These are phyloP conservation scores for Herpetospermum pedunculosum DNA, from an alignment of 306 rosid species.

Conservation along the genomic window DNA sequence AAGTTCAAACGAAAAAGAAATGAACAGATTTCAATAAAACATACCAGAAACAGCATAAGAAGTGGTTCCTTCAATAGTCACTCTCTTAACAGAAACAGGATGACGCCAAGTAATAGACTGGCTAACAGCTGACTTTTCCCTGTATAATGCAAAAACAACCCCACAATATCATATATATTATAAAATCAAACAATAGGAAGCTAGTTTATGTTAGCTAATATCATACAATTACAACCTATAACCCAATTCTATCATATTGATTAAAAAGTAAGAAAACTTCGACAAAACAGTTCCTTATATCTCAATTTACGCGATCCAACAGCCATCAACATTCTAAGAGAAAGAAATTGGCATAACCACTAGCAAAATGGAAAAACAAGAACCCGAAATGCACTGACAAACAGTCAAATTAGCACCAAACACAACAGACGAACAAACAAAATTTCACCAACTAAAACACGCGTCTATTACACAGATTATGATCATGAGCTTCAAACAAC, in stretches of 20 bases:
- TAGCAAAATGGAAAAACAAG: background rate
- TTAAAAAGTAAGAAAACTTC: background rate
- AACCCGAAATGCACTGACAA: background rate
- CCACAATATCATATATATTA: background rate
- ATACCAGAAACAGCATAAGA: constrained; percentile 66
- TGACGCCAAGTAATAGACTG: constrained; percentile 69
- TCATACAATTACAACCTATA: background rate
- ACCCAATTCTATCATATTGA: background rate
- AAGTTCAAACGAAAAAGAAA: background rate
- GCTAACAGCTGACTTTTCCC: constrained; percentile 79
- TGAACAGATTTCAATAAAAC: no score
- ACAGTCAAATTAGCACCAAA: background rate
- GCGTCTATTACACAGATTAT: background rate
- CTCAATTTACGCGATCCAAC: background rate
- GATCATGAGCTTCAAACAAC: background rate
- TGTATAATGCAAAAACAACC: constrained; percentile 15
- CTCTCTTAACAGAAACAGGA: constrained; percentile 52
- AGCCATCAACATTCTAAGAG: background rate
- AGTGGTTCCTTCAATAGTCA: constrained; percentile 52
- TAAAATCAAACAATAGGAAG: background rate
- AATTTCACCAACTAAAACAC: background rate
- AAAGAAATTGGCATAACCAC: background rate
- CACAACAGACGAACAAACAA: background rate
- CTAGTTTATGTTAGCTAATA: background rate
- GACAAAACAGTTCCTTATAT: background rate